Evolutionary conservation across 805 yeast genomes (phyloP).

Genomic region (Spathaspora passalidarum): DNA sequence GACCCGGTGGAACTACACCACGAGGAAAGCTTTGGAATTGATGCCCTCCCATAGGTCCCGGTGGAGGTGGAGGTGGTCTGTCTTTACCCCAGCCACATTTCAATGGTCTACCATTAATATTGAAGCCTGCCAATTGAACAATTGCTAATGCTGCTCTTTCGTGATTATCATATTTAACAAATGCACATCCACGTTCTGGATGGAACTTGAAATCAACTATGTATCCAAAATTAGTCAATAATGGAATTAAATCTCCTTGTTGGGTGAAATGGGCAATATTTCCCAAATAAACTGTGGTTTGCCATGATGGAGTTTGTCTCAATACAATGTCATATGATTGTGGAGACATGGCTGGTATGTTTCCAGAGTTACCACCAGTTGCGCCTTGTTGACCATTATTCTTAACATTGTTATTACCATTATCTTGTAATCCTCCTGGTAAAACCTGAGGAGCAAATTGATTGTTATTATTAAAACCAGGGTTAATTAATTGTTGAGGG

Average conservation of each 20-base stretch:
- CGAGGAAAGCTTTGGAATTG: slow-evolving; percentile 23
- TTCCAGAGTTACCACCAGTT: slow-evolving; percentile 6
- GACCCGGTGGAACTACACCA: slow-evolving; percentile 7
- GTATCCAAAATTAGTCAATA: slow-evolving; percentile 76
- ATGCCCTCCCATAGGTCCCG: slow-evolving; percentile 12
- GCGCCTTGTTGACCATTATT: slow-evolving; percentile 10
- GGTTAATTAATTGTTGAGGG: slow-evolving; percentile 7
- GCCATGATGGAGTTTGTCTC: slow-evolving; percentile 79
- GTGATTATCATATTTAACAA: slow-evolving; percentile 82
- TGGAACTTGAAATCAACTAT: slow-evolving; percentile 78
- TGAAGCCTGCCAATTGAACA: slow-evolving; percentile 69
- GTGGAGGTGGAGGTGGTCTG: slow-evolving; percentile 23
- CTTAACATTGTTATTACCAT: slow-evolving; percentile 7
- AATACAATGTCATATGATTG: slow-evolving; percentile 67
- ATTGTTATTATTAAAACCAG: slow-evolving; percentile 1
- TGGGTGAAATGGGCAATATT: slow-evolving; percentile 76
- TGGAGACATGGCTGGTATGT: slow-evolving; percentile 40
- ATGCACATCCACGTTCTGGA: slow-evolving; percentile 84
- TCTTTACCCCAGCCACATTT: slow-evolving; percentile 88
- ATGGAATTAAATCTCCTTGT: slow-evolving; percentile 68
- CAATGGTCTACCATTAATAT: slow-evolving; percentile 71
- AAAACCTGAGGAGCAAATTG: slow-evolving; percentile 3
- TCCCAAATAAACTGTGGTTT: slow-evolving; percentile 83
- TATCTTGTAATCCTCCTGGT: slow-evolving; percentile 2
- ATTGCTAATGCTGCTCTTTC: slow-evolving; percentile 88